These are phyloP conservation scores for Blastobotrys malaysiensis DNA, from an alignment of 1,139 yeast species.

Conservation along the genomic window DNA sequence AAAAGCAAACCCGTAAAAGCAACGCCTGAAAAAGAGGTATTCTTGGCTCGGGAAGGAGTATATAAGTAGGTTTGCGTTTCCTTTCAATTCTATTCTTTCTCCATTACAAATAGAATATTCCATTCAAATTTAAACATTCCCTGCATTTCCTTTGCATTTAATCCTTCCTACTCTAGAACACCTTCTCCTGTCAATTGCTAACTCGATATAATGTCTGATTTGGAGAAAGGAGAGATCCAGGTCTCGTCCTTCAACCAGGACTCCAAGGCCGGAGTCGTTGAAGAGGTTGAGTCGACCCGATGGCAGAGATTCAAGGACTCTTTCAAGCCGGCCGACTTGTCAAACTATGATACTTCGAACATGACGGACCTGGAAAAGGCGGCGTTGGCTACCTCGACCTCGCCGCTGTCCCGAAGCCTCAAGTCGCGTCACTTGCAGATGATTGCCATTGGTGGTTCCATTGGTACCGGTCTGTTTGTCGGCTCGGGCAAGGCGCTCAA, in stretches of 20 bases:
- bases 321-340: conserved; percentile 25
- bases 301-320: conserved; percentile 27
- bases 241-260: not conserved
- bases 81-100: not conserved
- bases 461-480: conserved; percentile 73
- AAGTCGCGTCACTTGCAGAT: conserved; percentile 51
- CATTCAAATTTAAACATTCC: not conserved
- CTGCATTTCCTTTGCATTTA: no score
- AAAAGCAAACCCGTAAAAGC: not conserved
- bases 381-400: conserved; percentile 28
- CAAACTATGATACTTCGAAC: conserved; percentile 20
- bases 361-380: conserved; percentile 26
- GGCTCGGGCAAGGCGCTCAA: conserved; percentile 67
- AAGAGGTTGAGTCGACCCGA: conserved; percentile 6
- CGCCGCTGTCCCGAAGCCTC: conserved; percentile 40
- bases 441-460: conserved; percentile 81
- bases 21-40: no score
- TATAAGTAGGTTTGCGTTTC: not conserved
- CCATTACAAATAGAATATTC: not conserved
- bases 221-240: not conserved
- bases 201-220: not conserved
- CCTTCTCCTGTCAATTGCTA: not conserved
- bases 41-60: not conserved
- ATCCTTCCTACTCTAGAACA: not conserved
- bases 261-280: not conserved